phyloP scores from a whole-genome alignment of 2,329 filamentous ascomycete genomes.

The Alternaria burnsii region DNA sequence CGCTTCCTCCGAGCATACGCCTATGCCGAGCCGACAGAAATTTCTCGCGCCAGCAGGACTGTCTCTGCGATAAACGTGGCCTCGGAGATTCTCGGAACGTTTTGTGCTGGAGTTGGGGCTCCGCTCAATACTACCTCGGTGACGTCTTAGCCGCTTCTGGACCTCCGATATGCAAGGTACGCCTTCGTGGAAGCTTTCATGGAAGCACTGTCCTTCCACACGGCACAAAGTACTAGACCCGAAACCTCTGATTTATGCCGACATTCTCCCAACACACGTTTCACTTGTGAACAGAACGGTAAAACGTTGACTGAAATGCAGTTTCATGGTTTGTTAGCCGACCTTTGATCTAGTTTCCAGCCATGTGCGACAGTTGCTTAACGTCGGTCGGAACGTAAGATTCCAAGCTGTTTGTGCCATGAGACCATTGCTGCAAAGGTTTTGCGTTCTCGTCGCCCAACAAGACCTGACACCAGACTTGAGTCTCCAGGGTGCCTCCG shows the following conservation, averaged over 20 bases:
- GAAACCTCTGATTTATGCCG: conserved; percentile 17
- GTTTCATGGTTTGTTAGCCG: conserved; percentile 14
- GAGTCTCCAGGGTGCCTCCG: conserved; percentile 9
- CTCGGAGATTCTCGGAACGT: conserved; percentile 36
- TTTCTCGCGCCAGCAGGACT: conserved; percentile 31
- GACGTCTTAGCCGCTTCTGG: conserved; percentile 30
- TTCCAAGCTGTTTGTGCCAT: conserved; percentile 3
- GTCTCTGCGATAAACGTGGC: conserved; percentile 28
- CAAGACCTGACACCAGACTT: conserved; percentile 1
- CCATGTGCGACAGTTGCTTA: conserved; percentile 16
- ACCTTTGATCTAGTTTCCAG: background rate
- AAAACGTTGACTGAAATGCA: conserved; percentile 8
- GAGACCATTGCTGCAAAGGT: conserved; percentile 2
- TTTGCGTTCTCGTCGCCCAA: conserved; percentile 2
- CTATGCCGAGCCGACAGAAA: conserved; percentile 35
- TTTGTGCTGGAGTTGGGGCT: conserved; percentile 20
- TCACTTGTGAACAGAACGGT: conserved; percentile 5
- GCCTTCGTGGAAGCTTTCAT: conserved; percentile 19
- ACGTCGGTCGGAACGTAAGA: conserved; percentile 17
- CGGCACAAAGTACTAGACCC: conserved; percentile 13
- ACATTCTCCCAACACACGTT: conserved; percentile 10
- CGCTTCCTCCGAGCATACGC: conserved; percentile 36
- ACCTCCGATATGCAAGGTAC: conserved; percentile 34
- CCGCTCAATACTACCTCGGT: conserved; percentile 29
- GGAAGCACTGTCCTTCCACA: conserved; percentile 18